These are phyloP conservation scores for Choanephora cucurbitarum DNA, from an alignment of 371 early-diverging fungal species.

Conservation along the genomic window DNA sequence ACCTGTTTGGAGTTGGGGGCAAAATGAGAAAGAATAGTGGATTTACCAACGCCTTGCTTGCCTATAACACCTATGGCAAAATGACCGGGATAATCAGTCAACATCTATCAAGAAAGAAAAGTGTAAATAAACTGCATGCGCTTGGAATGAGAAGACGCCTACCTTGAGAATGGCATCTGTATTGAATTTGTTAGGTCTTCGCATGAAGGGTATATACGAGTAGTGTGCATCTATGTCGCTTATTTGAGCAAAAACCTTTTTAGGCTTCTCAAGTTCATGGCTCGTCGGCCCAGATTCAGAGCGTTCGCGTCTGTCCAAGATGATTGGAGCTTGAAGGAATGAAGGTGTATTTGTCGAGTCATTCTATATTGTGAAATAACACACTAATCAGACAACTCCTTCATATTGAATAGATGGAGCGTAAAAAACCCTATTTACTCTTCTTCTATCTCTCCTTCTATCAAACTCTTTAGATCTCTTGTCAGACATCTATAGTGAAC, in stretches of 20 bases:
- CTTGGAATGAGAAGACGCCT: neutral
- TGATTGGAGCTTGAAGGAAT: conserved; percentile 22
- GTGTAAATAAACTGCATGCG: neutral
- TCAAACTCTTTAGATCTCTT: neutral
- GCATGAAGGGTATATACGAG: conserved; percentile 15
- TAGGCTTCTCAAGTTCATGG: conserved; percentile 1
- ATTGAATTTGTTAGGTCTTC: conserved; percentile 21
- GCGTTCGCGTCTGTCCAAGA: conserved; percentile 24
- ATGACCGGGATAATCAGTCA: conserved; percentile 71
- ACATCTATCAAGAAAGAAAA: conserved; percentile 3
- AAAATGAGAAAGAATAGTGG: conserved; percentile 67
- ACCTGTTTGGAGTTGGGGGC: conserved; percentile 44
- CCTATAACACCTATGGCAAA: conserved; percentile 78
- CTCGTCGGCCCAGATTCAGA: neutral
- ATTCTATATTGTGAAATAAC: conserved; percentile 1
- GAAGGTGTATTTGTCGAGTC: conserved; percentile 7
- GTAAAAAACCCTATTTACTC: neutral
- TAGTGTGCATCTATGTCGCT: neutral
- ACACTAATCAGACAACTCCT: too few species aligned
- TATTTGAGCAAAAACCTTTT: neutral
- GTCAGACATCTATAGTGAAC: conserved; percentile 4
- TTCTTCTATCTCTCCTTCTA: neutral
- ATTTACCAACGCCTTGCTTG: conserved; percentile 72
- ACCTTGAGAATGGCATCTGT: conserved; percentile 22
- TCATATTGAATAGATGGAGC: too few species aligned